Conservation (phyloP, 129 eudicot genomes). For the Chrysanthemum lavandulifolium region DNA sequence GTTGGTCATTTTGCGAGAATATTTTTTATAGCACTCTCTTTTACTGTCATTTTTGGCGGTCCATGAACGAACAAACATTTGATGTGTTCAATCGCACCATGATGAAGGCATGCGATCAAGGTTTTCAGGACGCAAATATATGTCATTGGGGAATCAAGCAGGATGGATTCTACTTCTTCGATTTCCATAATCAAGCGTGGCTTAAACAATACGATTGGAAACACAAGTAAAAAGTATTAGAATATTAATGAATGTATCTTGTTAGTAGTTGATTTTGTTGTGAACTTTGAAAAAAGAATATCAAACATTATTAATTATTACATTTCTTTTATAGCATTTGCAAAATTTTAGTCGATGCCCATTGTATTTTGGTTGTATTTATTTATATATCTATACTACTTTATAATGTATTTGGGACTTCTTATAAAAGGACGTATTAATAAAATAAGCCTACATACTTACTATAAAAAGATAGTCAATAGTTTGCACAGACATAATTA, state of each 20-base stretch:
- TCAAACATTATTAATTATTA: background rate
- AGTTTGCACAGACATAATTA: too few relatives aligned
- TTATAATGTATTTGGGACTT: too few relatives aligned
- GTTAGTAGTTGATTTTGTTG: background rate
- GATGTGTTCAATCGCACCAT: slow-evolving; percentile 31
- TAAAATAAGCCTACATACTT: too few relatives aligned
- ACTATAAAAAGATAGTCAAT: too few relatives aligned
- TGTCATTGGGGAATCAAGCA: slow-evolving; percentile 29
- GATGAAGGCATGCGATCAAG: slow-evolving; percentile 16
- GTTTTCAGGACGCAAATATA: slow-evolving; percentile 3
- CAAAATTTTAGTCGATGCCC: background rate
- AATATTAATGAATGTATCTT: background rate
- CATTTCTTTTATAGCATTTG: background rate
- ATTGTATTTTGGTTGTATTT: too few relatives aligned
- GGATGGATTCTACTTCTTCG: background rate
- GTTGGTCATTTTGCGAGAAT: slow-evolving; percentile 31
- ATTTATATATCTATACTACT: too few relatives aligned
- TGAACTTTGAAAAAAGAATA: background rate
- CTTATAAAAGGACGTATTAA: too few relatives aligned
- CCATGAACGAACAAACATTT: slow-evolving; percentile 15
- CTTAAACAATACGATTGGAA: slow-evolving; percentile 12
- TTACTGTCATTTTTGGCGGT: slow-evolving; percentile 20
- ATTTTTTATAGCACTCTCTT: background rate
- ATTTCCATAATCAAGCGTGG: too few relatives aligned
- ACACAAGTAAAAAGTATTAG: background rate